A percentile compares a stretch with the other conserved stretches of the same genome.
phyloP scores from a whole-genome alignment of 345 rosid species.

The Ricinus communis region DNA sequence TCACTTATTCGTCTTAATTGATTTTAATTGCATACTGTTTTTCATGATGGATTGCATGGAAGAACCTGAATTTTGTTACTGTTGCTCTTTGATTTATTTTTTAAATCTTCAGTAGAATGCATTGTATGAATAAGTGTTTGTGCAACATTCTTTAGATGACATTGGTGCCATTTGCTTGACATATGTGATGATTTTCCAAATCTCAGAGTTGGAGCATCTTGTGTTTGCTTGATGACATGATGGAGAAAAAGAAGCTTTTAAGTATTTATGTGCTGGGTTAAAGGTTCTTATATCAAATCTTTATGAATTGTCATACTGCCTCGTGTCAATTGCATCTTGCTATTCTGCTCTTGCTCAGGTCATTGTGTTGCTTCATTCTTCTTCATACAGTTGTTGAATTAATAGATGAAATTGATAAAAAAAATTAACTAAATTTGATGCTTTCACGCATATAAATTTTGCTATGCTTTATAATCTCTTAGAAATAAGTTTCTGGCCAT shows the following conservation, averaged over 20 bases:
- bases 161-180: not conserved
- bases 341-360: not conserved
- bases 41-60: no score
- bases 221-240: not conserved
- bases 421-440: no score
- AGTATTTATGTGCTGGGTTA: not conserved
- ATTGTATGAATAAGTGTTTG: not conserved
- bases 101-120: not conserved
- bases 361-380: not conserved
- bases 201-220: not conserved
- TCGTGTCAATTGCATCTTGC: not conserved
- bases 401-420: no score
- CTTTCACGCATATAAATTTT: no score
- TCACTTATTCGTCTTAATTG: not conserved
- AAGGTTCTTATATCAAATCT: no score
- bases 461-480: no score
- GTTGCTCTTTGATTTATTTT: not conserved
- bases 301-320: not conserved
- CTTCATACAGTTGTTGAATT: not conserved
- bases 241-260: no score
- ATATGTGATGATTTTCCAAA: not conserved
- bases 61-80: no score
- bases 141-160: not conserved
- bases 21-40: not conserved
- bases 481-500: no score